Evolutionary conservation across 495 filamentous ascomycete genomes (phyloP).

Genomic region (Trichoderma erinaceum): DNA sequence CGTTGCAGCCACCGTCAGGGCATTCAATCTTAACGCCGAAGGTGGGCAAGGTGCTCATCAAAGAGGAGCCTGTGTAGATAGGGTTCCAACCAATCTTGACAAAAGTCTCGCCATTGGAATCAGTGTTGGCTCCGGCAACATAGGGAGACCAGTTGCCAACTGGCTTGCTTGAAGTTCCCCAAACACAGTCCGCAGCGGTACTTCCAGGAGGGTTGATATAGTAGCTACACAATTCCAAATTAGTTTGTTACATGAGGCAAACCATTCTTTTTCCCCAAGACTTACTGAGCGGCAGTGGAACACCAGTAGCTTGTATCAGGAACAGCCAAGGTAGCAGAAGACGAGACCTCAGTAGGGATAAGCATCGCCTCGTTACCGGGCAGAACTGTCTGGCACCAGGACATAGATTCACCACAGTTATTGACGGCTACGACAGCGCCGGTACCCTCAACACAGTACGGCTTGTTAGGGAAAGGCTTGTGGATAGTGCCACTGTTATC

Average conservation of each 20-base stretch:
- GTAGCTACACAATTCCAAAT: slow-evolving; percentile 40
- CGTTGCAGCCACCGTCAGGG: slow-evolving; percentile 59
- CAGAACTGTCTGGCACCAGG: slow-evolving; percentile 78
- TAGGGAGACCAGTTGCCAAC: slow-evolving; percentile 78
- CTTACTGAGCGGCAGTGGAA: slow-evolving; percentile 67
- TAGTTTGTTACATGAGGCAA: slow-evolving; percentile 16
- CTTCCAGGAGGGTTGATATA: slow-evolving; percentile 74
- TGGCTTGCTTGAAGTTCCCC: slow-evolving; percentile 59
- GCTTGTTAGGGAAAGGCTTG: slow-evolving; percentile 63
- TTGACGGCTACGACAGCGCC: slow-evolving; percentile 59
- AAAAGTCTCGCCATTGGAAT: slow-evolving; percentile 57
- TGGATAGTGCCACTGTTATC: slow-evolving; percentile 57
- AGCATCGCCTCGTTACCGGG: slow-evolving; percentile 88
- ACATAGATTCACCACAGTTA: slow-evolving; percentile 53
- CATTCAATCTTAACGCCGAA: slow-evolving; percentile 72
- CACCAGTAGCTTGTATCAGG: slow-evolving; percentile 68
- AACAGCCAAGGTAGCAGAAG: slow-evolving; percentile 56
- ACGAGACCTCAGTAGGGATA: slow-evolving; percentile 63
- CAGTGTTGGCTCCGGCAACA: slow-evolving; percentile 71
- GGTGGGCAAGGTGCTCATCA: slow-evolving; percentile 52
- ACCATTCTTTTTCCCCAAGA: slow-evolving; percentile 14
- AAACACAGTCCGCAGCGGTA: slow-evolving; percentile 58
- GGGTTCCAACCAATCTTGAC: slow-evolving; percentile 79
- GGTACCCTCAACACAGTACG: slow-evolving; percentile 67
- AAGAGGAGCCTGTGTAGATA: slow-evolving; percentile 56